Evolutionary conservation across 2,329 filamentous ascomycete genomes (phyloP), one percentile per base, ranked within the genome.

Genomic region (Diplodia scrobiculata): DNA sequence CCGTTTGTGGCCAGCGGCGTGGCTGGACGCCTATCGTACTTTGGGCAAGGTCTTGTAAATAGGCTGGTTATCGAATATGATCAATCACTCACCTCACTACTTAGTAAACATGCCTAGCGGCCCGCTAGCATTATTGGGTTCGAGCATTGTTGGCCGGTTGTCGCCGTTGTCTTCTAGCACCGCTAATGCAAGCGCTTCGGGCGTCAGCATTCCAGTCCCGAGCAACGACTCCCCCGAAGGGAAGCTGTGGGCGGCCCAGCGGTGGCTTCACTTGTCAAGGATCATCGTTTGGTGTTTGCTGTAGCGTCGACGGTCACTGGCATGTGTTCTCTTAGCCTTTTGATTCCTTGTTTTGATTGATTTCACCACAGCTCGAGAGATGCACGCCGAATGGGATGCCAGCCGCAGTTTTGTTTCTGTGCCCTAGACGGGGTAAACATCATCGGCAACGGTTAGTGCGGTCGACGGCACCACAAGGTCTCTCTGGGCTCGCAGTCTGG

Each of bases 21-120:
- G 69, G 68, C 19, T 76, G 73, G 73, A 69, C 68, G 29, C 67
- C 71, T 0, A 69, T 77, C n/a, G 65, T 63, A 27, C 70, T 77
- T 25, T 64, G 32, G 62, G 62, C 62, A 36, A 54, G 48, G 25
- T 29, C 48, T 5, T 41, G 62, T 64, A 29, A 45, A 50, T 54
- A 9, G 7, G 3, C 53, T 38, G 7, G 17, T 3, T 10, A 25
- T 36, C 5, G 9, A 21, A 5, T 2, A 17, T 32, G 25, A n/a
- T 19, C 2, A 13, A 38, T 14, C 7, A 21, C 21, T 62, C 4
- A 62, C 10, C 45, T 25, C 17, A 25, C 17, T n/a, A 3, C 17
- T 14, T 21, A 62, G 58, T 62, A 14, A 62, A 62, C 21, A 62
- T 50, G 27, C 45, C 45, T 11, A 19, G 48, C n/a, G 29, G 58